These are phyloP conservation scores for Arthrobotrys pseudoclavata DNA, from an alignment of 2,329 filamentous ascomycete species.

Conservation along the genomic window DNA sequence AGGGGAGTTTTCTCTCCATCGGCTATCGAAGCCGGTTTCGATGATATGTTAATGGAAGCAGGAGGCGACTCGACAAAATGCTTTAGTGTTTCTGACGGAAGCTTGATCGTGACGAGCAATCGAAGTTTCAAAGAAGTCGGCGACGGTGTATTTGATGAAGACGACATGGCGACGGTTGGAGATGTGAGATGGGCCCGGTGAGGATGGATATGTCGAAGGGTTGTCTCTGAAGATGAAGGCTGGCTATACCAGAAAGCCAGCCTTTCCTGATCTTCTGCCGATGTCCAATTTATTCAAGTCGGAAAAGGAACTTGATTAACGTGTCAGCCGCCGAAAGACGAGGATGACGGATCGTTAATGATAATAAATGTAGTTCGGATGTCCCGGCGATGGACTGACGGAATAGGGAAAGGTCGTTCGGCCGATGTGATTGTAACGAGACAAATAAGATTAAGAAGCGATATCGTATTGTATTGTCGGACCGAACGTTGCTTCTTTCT, in stretches of 20 bases:
- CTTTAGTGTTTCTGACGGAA: slow-evolving; percentile 70
- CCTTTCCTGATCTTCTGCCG: slow-evolving; percentile 11
- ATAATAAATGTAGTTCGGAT: slow-evolving; percentile 13
- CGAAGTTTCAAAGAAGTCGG: slow-evolving; percentile 64
- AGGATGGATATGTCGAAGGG: neutral
- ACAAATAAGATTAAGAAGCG: slow-evolving; percentile 9
- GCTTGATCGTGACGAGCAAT: slow-evolving; percentile 71
- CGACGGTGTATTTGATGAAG: slow-evolving; percentile 42
- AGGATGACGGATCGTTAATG: slow-evolving; percentile 19
- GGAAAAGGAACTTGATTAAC: slow-evolving; percentile 8
- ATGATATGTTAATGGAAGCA: slow-evolving; percentile 67
- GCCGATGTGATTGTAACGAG: slow-evolving; percentile 24
- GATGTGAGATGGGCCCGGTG: slow-evolving; percentile 12
- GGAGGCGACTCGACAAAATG: slow-evolving; percentile 65
- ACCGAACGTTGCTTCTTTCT: neutral
- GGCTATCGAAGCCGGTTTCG: slow-evolving; percentile 68
- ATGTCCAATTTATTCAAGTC: slow-evolving; percentile 47
- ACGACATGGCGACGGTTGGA: slow-evolving; percentile 38
- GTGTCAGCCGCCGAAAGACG: slow-evolving; percentile 53
- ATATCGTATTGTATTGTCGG: neutral
- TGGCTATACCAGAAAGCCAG: slow-evolving; percentile 43
- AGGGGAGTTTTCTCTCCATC: slow-evolving; percentile 66
- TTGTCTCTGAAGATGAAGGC: slow-evolving; percentile 29
- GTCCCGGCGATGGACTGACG: slow-evolving; percentile 39
- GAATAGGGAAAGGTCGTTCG: slow-evolving; percentile 29